phyloP scores from a whole-genome alignment of 2,329 filamentous ascomycete species.

The Ophiognomonia clavigignenti-juglandacearum region DNA sequence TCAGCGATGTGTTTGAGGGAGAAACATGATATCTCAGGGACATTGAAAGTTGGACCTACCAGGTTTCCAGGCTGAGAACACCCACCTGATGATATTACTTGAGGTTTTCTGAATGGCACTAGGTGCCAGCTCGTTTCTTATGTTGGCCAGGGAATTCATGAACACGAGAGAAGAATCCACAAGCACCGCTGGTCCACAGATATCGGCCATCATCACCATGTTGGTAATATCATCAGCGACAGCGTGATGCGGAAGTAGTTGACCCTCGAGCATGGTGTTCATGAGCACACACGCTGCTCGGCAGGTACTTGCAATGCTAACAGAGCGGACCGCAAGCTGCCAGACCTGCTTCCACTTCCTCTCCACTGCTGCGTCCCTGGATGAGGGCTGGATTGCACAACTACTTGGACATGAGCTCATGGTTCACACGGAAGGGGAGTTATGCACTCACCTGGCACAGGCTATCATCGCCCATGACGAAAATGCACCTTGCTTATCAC shows the following conservation, averaged over 20 bases:
- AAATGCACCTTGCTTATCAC: conserved; percentile 63
- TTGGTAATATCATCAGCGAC: conserved; percentile 66
- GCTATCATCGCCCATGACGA: conserved; percentile 82
- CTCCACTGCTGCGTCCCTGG: conserved; percentile 36
- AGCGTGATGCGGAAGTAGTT: conserved; percentile 62
- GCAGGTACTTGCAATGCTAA: conserved; percentile 66
- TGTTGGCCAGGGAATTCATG: conserved; percentile 64
- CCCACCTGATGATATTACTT: conserved; percentile 73
- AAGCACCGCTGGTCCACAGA: conserved; percentile 73
- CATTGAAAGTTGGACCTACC: conserved; percentile 44
- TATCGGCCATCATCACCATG: conserved; percentile 71
- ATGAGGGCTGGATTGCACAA: conserved; percentile 38
- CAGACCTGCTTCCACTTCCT: conserved; percentile 67
- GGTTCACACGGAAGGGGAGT: not conserved
- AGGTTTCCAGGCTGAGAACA: conserved; percentile 77
- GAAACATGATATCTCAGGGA: not conserved
- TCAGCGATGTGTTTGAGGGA: conserved; percentile 9
- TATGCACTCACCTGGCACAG: conserved; percentile 64
- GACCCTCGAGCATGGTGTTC: conserved; percentile 58
- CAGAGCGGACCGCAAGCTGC: conserved; percentile 66
- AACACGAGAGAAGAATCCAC: conserved; percentile 75
- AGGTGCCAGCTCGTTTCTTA: conserved; percentile 63
- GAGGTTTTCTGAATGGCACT: conserved; percentile 62
- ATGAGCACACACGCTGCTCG: conserved; percentile 74
- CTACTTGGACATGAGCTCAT: conserved; percentile 24